Conservation (phyloP, 2,329 filamentous ascomycete genomes). For the Amylocarpus encephaloides region DNA sequence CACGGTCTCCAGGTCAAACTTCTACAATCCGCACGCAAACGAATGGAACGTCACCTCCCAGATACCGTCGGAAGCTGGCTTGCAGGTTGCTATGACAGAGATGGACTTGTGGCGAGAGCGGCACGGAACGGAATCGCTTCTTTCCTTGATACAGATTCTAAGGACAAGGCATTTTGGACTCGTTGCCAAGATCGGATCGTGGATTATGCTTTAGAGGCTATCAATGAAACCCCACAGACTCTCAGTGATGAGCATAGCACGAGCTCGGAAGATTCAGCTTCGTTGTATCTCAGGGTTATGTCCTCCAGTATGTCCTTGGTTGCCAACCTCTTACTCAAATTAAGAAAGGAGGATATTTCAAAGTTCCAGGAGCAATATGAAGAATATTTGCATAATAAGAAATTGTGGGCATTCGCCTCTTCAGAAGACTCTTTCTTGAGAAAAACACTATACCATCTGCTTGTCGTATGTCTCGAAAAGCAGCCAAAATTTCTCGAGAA, state of each 20-base stretch:
- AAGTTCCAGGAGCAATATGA: constrained; percentile 59
- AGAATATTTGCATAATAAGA: constrained; percentile 51
- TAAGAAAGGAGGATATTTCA: constrained; percentile 46
- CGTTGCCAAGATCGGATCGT: constrained; percentile 76
- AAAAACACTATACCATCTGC: constrained; percentile 45
- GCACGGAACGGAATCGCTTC: constrained; percentile 68
- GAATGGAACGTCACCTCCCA: constrained; percentile 74
- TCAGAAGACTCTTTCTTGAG: constrained; percentile 51
- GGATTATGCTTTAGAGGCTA: constrained; percentile 72
- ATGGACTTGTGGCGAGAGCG: constrained; percentile 68
- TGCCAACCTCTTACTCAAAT: constrained; percentile 44
- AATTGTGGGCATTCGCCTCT: constrained; percentile 60
- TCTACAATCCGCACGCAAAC: constrained; percentile 63
- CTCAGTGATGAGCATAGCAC: constrained; percentile 86
- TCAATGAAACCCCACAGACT: constrained; percentile 72
- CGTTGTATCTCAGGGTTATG: constrained; percentile 76
- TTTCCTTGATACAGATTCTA: constrained; percentile 76
- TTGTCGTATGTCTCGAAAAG: constrained; percentile 43
- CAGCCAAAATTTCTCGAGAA: constrained; percentile 41
- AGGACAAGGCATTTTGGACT: constrained; percentile 68
- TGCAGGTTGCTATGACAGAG: constrained; percentile 79
- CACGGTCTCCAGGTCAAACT: constrained; percentile 65
- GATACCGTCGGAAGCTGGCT: constrained; percentile 84
- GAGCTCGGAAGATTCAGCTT: constrained; percentile 74
- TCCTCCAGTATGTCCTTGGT: constrained; percentile 50